phyloP scores from a whole-genome alignment of 371 early-diverging fungal genomes.

The Mucor sp. region DNA sequence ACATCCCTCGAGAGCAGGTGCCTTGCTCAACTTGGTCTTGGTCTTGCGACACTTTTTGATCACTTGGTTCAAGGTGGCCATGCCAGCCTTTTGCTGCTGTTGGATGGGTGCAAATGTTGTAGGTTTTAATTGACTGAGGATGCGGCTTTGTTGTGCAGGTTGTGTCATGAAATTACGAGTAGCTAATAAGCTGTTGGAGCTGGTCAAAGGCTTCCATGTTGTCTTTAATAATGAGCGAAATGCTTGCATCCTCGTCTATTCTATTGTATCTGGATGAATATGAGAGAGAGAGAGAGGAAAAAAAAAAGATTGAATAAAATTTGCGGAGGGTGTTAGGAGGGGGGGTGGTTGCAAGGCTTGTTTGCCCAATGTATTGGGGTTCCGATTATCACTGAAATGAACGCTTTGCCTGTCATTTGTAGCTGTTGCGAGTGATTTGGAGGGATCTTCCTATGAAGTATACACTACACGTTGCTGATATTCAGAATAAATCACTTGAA shows the following conservation, averaged over 20 bases:
- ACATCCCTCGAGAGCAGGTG: slow-evolving; percentile 88
- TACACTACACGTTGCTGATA: too few relatives aligned
- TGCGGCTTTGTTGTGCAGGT: slow-evolving; percentile 1
- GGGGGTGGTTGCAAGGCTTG: not conserved
- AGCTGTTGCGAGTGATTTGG: too few relatives aligned
- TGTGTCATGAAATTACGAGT: slow-evolving; percentile 15
- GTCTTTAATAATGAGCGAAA: slow-evolving; percentile 32
- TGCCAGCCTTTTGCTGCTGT: slow-evolving; percentile 38
- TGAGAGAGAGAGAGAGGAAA: not conserved
- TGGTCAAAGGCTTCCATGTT: slow-evolving; percentile 27
- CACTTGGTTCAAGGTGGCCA: slow-evolving; percentile 96
- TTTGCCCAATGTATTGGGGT: not conserved
- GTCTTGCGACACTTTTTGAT: slow-evolving; percentile 86
- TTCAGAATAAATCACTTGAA: too few relatives aligned
- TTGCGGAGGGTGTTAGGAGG: not conserved
- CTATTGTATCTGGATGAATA: not conserved
- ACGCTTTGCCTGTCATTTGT: too few relatives aligned
- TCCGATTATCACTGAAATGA: too few relatives aligned
- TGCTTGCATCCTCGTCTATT: slow-evolving; percentile 24
- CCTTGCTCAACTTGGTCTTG: slow-evolving; percentile 63
- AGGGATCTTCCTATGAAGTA: too few relatives aligned
- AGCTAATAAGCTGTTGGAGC: not conserved
- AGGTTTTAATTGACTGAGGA: slow-evolving; percentile 27
- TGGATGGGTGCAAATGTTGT: slow-evolving; percentile 11
- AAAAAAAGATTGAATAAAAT: not conserved